A percentile compares a stretch with the other conserved stretches of the same genome.
phyloP scores from a whole-genome alignment of 768 basidiomycete genomes.

The Leccinellum albellum region DNA sequence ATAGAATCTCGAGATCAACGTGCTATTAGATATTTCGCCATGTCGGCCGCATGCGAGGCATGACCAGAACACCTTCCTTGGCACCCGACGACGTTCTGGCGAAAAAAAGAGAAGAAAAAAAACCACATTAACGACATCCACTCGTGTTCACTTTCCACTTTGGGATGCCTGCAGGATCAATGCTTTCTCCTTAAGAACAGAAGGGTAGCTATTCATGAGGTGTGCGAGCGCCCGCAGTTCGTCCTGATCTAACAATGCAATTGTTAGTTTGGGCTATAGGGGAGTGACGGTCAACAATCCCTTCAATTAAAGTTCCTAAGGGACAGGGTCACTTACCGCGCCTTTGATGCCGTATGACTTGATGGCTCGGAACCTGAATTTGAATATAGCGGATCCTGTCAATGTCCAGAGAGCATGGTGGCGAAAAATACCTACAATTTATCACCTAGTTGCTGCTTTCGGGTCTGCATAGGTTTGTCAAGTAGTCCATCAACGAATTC shows the following conservation, averaged over 20 bases:
- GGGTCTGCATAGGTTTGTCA: slow-evolving; percentile 50
- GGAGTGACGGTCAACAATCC: slow-evolving; percentile 1
- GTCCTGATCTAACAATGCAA: slow-evolving; percentile 77
- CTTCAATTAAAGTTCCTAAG: background rate
- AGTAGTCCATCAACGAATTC: slow-evolving; percentile 63
- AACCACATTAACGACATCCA: background rate
- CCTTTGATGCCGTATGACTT: slow-evolving; percentile 82
- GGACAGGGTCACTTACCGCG: slow-evolving; percentile 47
- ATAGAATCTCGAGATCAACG: background rate
- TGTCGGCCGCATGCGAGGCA: background rate
- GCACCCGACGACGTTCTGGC: background rate
- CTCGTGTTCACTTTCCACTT: slow-evolving; percentile 21
- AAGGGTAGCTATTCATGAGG: slow-evolving; percentile 83
- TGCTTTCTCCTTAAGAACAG: slow-evolving; percentile 77
- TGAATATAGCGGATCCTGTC: slow-evolving; percentile 12
- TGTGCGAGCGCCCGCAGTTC: slow-evolving; percentile 81
- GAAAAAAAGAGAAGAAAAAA: background rate
- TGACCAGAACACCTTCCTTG: background rate
- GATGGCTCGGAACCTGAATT: slow-evolving; percentile 48
- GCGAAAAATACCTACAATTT: slow-evolving; percentile 53
- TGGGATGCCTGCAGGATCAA: slow-evolving; percentile 29
- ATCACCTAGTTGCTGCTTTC: slow-evolving; percentile 81
- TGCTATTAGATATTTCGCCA: background rate
- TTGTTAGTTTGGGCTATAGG: slow-evolving; percentile 75
- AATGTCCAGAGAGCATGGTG: slow-evolving; percentile 13